A percentile compares a stretch with the other conserved stretches of the same genome.
Conservation (phyloP, 108 stramenopile species). For the Conticribra guillardii region DNA sequence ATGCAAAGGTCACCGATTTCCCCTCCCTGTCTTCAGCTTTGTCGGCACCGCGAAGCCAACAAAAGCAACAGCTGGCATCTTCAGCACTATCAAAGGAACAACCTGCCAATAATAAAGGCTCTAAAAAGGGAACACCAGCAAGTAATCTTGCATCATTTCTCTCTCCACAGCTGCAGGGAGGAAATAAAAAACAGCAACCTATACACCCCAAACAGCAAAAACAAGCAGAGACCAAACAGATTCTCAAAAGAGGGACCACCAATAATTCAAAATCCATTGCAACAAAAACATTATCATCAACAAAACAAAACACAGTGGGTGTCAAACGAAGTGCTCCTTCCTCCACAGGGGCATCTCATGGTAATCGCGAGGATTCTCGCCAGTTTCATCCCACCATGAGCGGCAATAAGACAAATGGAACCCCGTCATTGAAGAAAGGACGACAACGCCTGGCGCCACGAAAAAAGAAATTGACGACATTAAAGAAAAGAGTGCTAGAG, state of each 20-base stretch:
- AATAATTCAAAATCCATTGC: not conserved
- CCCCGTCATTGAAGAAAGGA: slow-evolving; percentile 45
- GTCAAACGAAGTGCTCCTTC: slow-evolving; percentile 16
- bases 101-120: slow-evolving; percentile 8
- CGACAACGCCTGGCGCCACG: slow-evolving; percentile 66
- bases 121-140: slow-evolving; percentile 7
- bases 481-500: slow-evolving; percentile 83
- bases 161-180: slow-evolving; percentile 3
- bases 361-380: not conserved
- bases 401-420: not conserved
- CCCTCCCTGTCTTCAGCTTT: slow-evolving; percentile 9
- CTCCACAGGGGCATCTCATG: not conserved
- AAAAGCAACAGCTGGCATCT: not conserved
- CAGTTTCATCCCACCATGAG: slow-evolving; percentile 9
- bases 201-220: slow-evolving; percentile 4
- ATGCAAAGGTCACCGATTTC: slow-evolving; percentile 15
- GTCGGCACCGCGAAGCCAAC: not conserved
- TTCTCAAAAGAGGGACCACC: not conserved
- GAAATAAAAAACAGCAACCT: not conserved
- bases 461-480: slow-evolving; percentile 77
- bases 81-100: not conserved
- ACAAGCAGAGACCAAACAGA: not conserved
- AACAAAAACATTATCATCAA: not conserved
- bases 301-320: slow-evolving; percentile 4
- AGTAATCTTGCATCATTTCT: slow-evolving; percentile 22